phyloP scores from a whole-genome alignment of 2,329 filamentous ascomycete genomes.

The Penicillium digitatum region DNA sequence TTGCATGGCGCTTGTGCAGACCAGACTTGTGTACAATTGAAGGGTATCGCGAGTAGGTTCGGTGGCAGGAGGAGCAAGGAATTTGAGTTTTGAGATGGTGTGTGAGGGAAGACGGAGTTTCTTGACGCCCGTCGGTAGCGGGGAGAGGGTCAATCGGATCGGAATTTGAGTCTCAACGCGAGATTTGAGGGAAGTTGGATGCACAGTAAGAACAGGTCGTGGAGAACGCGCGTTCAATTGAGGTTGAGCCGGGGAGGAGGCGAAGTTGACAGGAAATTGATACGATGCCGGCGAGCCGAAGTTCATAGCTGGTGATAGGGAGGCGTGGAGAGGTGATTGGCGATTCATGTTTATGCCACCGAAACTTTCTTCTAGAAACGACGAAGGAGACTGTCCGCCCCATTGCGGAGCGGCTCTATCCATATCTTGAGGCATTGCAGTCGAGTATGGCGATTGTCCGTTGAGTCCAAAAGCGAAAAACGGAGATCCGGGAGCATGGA shows the following conservation, averaged over 20 bases:
- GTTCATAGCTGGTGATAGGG: conserved; percentile 38
- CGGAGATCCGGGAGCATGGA: conserved; percentile 23
- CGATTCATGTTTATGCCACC: conserved; percentile 46
- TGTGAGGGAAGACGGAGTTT: conserved; percentile 82
- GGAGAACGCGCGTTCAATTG: conserved; percentile 30
- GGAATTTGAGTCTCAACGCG: conserved; percentile 96
- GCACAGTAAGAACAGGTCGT: conserved; percentile 53
- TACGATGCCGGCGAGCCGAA: conserved; percentile 32
- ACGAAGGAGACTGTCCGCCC: conserved; percentile 43
- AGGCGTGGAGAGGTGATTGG: conserved; percentile 39
- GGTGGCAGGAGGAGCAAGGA: conserved; percentile 69
- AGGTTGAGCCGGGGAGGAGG: conserved; percentile 28
- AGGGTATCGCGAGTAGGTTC: conserved; percentile 67
- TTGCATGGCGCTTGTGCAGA: conserved; percentile 89
- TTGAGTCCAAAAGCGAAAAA: conserved; percentile 37
- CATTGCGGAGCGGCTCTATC: conserved; percentile 36
- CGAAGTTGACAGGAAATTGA: conserved; percentile 39
- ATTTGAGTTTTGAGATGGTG: conserved; percentile 91
- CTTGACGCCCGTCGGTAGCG: conserved; percentile 69
- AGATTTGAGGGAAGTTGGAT: conserved; percentile 72
- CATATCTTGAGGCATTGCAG: conserved; percentile 28
- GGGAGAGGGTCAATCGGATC: conserved; percentile 73
- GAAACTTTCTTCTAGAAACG: conserved; percentile 45
- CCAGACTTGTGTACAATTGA: conserved; percentile 74
- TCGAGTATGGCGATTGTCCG: conserved; percentile 39